phyloP scores from a whole-genome alignment of 2,329 filamentous ascomycete genomes.

The Cryphonectria radicalis region DNA sequence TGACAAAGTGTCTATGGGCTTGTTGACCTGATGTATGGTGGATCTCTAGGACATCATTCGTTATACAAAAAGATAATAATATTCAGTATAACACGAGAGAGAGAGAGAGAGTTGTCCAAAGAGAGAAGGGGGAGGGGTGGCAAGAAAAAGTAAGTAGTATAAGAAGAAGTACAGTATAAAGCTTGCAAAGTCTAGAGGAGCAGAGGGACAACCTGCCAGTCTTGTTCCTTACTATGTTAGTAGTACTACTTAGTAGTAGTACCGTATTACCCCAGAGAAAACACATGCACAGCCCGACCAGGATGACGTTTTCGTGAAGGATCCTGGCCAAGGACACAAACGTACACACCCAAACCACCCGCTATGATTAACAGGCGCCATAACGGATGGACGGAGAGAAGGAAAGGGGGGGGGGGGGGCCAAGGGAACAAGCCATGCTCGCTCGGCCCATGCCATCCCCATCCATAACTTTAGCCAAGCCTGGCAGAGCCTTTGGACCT shows the following conservation, averaged over 20 bases:
- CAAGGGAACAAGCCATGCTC: neutral
- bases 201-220: neutral
- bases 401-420: neutral
- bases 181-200: neutral
- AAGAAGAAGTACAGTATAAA: neutral
- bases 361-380: slow-evolving; percentile 11
- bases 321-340: slow-evolving; percentile 20
- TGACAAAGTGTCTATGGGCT: neutral
- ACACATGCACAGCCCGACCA: slow-evolving; percentile 9
- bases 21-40: neutral
- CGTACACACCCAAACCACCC: neutral
- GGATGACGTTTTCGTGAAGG: slow-evolving; percentile 22
- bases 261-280: neutral
- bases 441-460: neutral
- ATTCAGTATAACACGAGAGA: neutral
- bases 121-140: neutral
- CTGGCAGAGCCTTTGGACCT: neutral
- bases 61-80: neutral
- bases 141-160: neutral
- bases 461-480: neutral
- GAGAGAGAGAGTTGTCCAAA: neutral
- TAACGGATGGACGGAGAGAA: no score
- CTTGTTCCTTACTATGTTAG: neutral
- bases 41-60: neutral
- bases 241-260: neutral